These are phyloP conservation scores for Exophiala sp. DNA, from an alignment of 2,329 filamentous ascomycete genomes.

Conservation along the genomic window DNA sequence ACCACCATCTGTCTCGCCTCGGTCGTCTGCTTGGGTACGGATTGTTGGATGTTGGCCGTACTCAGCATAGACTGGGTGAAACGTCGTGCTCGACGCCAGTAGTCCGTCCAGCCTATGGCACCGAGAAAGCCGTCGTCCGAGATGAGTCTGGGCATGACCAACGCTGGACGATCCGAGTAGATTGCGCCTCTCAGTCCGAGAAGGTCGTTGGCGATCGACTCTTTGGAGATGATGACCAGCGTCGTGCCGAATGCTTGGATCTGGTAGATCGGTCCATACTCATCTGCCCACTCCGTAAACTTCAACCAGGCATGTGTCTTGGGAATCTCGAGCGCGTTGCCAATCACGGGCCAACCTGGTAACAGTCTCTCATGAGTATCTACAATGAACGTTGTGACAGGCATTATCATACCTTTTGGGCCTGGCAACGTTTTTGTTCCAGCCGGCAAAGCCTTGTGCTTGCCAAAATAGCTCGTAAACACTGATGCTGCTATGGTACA, in stretches of 20 bases:
- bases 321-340: slow-evolving; percentile 15
- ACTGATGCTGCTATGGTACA: background rate
- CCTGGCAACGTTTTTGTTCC: slow-evolving; percentile 12
- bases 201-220: slow-evolving; percentile 43
- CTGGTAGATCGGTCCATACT: slow-evolving; percentile 42
- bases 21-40: slow-evolving; percentile 12
- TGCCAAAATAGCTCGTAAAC: background rate
- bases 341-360: slow-evolving; percentile 10
- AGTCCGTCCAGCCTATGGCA: slow-evolving; percentile 9
- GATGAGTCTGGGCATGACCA: slow-evolving; percentile 15
- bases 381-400: background rate
- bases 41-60: slow-evolving; percentile 11
- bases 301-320: slow-evolving; percentile 36
- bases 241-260: slow-evolving; percentile 42
- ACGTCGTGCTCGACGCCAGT: slow-evolving; percentile 12
- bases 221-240: slow-evolving; percentile 38
- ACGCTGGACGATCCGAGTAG: slow-evolving; percentile 35
- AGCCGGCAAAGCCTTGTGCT: background rate
- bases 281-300: slow-evolving; percentile 38
- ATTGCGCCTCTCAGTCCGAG: slow-evolving; percentile 39
- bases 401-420: slow-evolving; percentile 7
- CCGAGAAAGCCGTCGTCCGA: slow-evolving; percentile 14
- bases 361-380: background rate
- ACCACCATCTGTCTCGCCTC: slow-evolving; percentile 16
- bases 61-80: slow-evolving; percentile 18